Conservation (phyloP, 176 grass and related monocot species). For the Triticum dicoccoides region DNA sequence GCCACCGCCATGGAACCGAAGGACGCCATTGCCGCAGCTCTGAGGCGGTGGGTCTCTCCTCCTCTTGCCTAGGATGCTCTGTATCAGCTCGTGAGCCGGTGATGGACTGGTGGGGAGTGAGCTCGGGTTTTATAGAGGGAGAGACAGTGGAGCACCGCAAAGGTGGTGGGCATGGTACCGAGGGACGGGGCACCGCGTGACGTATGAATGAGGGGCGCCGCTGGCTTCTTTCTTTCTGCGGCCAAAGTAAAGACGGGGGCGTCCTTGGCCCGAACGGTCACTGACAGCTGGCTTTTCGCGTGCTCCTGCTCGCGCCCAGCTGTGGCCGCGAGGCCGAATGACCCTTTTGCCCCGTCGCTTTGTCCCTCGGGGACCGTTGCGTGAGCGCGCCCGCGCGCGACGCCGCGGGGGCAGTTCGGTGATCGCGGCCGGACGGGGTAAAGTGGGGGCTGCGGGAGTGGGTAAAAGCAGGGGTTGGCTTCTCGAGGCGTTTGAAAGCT, state of each 20-base stretch:
- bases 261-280: slow-evolving; percentile 74
- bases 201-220: slow-evolving; percentile 35
- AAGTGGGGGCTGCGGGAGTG: slow-evolving; percentile 38
- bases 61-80: not conserved
- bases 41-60: too few relatives aligned
- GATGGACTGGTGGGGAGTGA: not conserved
- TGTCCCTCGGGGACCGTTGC: not conserved
- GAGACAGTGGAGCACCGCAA: not conserved
- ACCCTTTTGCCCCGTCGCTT: slow-evolving; percentile 2
- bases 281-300: slow-evolving; percentile 59
- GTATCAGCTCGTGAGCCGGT: not conserved
- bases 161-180: not conserved
- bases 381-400: not conserved
- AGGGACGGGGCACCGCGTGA: slow-evolving; percentile 15
- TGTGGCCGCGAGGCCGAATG: not conserved
- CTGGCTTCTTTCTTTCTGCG: not conserved
- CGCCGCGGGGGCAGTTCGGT: slow-evolving; percentile 17
- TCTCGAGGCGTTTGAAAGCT: slow-evolving; percentile 48
- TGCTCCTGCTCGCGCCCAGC: slow-evolving; percentile 44
- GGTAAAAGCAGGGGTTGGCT: slow-evolving; percentile 55
- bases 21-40: not conserved
- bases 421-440: not conserved
- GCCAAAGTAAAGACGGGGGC: slow-evolving; percentile 33
- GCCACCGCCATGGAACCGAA: not conserved
- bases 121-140: slow-evolving; percentile 24